Conservation (phyloP, 2,329 filamentous ascomycete genomes). For the Gremmenia infestans region DNA sequence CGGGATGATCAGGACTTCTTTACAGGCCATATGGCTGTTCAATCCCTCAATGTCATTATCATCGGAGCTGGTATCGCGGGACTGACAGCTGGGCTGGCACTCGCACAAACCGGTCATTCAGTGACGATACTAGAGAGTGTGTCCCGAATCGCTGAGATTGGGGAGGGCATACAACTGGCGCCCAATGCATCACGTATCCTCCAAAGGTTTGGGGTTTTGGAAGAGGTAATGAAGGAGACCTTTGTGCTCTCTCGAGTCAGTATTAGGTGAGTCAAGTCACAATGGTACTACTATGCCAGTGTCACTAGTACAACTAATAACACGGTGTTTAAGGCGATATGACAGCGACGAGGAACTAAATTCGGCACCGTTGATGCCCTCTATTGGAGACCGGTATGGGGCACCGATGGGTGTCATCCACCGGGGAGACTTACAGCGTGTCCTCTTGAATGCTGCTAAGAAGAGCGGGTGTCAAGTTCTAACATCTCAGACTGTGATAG, state of each 20-base stretch:
- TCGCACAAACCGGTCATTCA: constrained; percentile 1
- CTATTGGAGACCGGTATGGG: constrained; percentile 1
- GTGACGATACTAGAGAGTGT: background rate
- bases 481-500: no score
- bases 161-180: constrained; percentile 1
- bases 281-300: no score
- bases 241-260: constrained; percentile 23
- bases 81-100: constrained; percentile 26
- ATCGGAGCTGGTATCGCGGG: constrained; percentile 5
- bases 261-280: no score
- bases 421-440: background rate
- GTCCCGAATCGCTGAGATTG: background rate
- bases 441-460: background rate
- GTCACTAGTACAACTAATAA: background rate
- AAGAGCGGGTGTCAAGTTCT: background rate
- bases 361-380: constrained; percentile 1
- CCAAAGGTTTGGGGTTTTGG: constrained; percentile 12
- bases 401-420: constrained; percentile 6
- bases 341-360: constrained; percentile 10
- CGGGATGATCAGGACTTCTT: no score
- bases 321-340: constrained; percentile 13
- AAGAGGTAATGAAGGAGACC: constrained; percentile 19
- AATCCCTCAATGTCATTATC: constrained; percentile 5
- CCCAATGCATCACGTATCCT: background rate
- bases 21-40: background rate